Evolutionary conservation across 169 alveolate genomes (phyloP).

Genomic region (Plasmodium fragile): DNA sequence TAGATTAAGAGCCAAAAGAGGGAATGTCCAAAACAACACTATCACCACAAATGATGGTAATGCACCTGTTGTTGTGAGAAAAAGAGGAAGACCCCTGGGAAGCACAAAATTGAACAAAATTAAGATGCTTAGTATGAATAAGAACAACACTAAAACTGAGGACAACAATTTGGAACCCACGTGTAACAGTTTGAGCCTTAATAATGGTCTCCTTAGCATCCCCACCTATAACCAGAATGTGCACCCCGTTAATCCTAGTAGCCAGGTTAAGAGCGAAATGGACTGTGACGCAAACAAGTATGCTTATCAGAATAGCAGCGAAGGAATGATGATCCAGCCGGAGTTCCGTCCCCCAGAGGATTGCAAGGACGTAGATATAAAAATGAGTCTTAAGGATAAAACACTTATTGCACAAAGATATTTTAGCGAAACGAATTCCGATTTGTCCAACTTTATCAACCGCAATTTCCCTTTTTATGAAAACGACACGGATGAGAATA

Average conservation of each 20-base stretch:
- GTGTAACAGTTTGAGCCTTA: background rate
- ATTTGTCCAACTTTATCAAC: background rate
- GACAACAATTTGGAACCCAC: background rate
- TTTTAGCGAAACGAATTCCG: background rate
- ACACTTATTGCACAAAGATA: background rate
- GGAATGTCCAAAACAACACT: background rate
- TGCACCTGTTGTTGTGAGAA: constrained; percentile 26
- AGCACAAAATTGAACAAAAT: constrained; percentile 59
- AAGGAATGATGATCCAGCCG: background rate
- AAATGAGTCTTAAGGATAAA: background rate
- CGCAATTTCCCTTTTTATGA: background rate
- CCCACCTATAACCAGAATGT: background rate
- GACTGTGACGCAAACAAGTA: background rate
- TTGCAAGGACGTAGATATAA: background rate
- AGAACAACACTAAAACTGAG: constrained; percentile 2
- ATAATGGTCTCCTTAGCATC: background rate
- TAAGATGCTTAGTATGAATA: background rate
- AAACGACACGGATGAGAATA: constrained; percentile 14
- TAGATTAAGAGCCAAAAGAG: constrained; percentile 9
- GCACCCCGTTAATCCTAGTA: background rate
- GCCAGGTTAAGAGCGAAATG: background rate
- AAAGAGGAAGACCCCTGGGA: constrained; percentile 72
- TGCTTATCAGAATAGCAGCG: background rate
- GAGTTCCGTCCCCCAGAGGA: background rate
- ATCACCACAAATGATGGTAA: background rate